Base-by-base conservation (phyloP, 1,284 basidiomycete species). In the Sporisorium graminicola region DNA sequence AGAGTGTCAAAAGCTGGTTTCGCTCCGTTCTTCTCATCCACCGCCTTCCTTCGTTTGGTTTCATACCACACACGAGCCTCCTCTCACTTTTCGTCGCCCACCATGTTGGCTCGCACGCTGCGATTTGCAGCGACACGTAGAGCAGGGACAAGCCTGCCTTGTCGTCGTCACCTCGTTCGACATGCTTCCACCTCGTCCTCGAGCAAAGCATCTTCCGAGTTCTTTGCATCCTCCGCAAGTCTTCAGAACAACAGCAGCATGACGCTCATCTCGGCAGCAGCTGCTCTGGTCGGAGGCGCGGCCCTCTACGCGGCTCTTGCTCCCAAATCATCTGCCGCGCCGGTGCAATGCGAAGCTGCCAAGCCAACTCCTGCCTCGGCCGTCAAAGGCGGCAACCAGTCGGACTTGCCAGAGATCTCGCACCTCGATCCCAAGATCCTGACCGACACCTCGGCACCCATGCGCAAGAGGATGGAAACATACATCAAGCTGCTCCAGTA, bases 401-500 rank as follows among this genome's bases (percentile, higher is more conserved):
- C 75, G n/a, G 75, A 77, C 49, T 47, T 77, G 31, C 83, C 82
- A 20, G 77, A 85, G 12, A 79, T 84, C 52, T 76, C 77, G 10
- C 74, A 79, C 22, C 77, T 85, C 27, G 69, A 85, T 22, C 61
- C 74, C 3, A 47, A 52, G 3, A 50, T 83, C 12, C 40, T 85
- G 3, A 61, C 74, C 50, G 80, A 85, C 44, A 22, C 63, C 4
- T 64, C 61, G 0, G 73, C 68, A 14, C 80, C 84, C 14, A 85
- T 85, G 82, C 92, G 94, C 54, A 86, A 91, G 50, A 91, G 91
- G 71, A 91, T 98, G 85, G 91, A 93, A 69, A 88, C 89, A 12
- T 96, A 93, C 87, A 90, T 98, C 84, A 89, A 90, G 72, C 85
- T 87, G 10, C 90, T 98, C 26, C 96, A 98, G 86, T 89, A 92